These are phyloP conservation scores for Tetrapisispora pingtungensis DNA, from an alignment of 805 yeast species.

Conservation along the genomic window DNA sequence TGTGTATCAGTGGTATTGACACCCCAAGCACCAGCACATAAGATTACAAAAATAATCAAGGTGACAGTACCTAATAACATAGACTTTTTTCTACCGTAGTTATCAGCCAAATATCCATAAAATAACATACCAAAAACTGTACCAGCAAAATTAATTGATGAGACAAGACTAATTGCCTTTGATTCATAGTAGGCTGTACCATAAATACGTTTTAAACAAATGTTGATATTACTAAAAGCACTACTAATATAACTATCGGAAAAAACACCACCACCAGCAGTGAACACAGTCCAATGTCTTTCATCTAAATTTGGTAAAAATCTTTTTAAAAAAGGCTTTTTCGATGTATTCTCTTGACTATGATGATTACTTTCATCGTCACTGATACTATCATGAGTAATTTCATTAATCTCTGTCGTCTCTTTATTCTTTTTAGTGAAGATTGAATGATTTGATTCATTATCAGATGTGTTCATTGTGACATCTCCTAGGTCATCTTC, in stretches of 20 bases:
- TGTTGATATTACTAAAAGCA: constrained; percentile 66
- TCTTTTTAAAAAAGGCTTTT: neutral
- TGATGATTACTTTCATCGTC: neutral
- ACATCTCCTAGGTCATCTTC: neutral
- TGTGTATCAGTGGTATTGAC: constrained; percentile 44
- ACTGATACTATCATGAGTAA: neutral
- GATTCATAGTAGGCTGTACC: constrained; percentile 53
- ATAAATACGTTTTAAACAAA: constrained; percentile 58
- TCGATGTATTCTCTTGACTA: constrained; percentile 8
- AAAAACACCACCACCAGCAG: constrained; percentile 88
- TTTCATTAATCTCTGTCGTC: neutral
- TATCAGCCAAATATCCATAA: constrained; percentile 76
- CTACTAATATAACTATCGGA: constrained; percentile 90
- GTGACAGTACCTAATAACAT: constrained; percentile 72
- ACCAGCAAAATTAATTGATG: constrained; percentile 86
- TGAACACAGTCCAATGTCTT: constrained; percentile 57
- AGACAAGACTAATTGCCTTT: constrained; percentile 63
- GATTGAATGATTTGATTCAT: neutral
- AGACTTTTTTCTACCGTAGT: constrained; percentile 68
- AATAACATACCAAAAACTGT: constrained; percentile 76
- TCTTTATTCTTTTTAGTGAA: neutral
- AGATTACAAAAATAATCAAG: constrained; percentile 65
- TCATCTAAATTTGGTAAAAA: neutral
- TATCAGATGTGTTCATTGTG: neutral
- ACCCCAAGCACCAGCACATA: constrained; percentile 87